Evolutionary conservation across 164 flowering plant genomes (phyloP).

Genomic region (Kingdonia uniflora): DNA sequence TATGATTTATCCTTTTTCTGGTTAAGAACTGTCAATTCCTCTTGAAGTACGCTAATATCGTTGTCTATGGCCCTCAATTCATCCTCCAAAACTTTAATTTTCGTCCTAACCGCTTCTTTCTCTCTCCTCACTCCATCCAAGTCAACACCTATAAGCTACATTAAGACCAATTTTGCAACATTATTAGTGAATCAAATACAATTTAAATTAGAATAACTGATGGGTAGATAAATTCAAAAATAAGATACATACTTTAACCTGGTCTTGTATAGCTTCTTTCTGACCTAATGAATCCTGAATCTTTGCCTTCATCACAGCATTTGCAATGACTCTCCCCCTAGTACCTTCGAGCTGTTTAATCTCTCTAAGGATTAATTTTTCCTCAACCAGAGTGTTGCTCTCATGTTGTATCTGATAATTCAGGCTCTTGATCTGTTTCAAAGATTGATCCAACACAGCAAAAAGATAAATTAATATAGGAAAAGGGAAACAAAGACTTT

Average conservation of each 20-base stretch:
- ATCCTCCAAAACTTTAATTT: conserved; percentile 44
- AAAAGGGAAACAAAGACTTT: too few relatives aligned
- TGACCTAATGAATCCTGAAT: conserved; percentile 70
- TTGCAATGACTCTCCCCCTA: conserved; percentile 72
- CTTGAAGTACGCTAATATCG: conserved; percentile 44
- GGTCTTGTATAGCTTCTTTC: conserved; percentile 69
- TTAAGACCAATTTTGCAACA: neutral
- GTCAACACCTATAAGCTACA: conserved; percentile 67
- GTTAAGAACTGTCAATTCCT: conserved; percentile 27
- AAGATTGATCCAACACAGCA: conserved; percentile 4
- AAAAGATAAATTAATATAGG: neutral
- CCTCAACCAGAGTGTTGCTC: conserved; percentile 81
- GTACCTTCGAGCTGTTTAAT: conserved; percentile 85
- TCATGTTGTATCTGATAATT: conserved; percentile 90
- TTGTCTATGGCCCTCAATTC: conserved; percentile 35
- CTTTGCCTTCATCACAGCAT: conserved; percentile 68
- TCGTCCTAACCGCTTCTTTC: conserved; percentile 32
- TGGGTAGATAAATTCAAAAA: neutral
- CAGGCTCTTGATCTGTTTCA: conserved; percentile 56
- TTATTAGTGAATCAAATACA: neutral
- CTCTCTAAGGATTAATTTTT: conserved; percentile 78
- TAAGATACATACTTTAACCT: conserved; percentile 60
- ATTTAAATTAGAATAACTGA: neutral
- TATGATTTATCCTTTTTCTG: conserved; percentile 48
- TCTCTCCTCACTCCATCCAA: conserved; percentile 71